These are phyloP conservation scores for Chytriomyces sp. DNA, from an alignment of 192 early-diverging fungal genomes.

Conservation along the genomic window DNA sequence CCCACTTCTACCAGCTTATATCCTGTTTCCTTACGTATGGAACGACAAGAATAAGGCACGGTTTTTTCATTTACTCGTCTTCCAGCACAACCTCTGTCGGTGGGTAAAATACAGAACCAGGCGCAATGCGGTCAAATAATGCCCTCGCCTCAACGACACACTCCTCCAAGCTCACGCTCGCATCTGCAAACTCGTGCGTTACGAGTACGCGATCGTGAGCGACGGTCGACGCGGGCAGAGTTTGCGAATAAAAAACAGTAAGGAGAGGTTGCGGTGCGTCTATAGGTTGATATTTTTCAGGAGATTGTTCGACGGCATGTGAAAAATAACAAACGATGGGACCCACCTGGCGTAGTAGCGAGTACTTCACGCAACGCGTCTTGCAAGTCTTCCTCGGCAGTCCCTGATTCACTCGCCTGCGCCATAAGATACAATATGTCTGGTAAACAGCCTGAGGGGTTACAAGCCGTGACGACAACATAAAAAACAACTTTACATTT, in stretches of 20 bases:
- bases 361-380: background rate
- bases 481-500: slow-evolving; percentile 16
- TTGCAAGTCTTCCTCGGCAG: background rate
- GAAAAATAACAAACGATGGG: no score
- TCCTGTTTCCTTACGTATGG: no score
- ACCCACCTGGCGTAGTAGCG: background rate
- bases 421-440: background rate
- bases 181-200: background rate
- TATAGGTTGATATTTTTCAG: no score
- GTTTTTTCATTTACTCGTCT: no score
- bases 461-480: background rate
- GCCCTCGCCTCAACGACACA: background rate
- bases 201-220: background rate
- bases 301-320: no score
- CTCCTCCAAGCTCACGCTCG: background rate
- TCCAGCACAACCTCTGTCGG: no score
- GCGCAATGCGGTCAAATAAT: background rate
- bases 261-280: background rate
- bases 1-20: no score
- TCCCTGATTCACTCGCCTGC: background rate
- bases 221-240: background rate
- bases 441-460: background rate
- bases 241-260: background rate
- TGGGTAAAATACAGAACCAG: background rate
- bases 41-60: no score